phyloP scores from a whole-genome alignment of 495 filamentous ascomycete species.

The Penicillium odoratum region DNA sequence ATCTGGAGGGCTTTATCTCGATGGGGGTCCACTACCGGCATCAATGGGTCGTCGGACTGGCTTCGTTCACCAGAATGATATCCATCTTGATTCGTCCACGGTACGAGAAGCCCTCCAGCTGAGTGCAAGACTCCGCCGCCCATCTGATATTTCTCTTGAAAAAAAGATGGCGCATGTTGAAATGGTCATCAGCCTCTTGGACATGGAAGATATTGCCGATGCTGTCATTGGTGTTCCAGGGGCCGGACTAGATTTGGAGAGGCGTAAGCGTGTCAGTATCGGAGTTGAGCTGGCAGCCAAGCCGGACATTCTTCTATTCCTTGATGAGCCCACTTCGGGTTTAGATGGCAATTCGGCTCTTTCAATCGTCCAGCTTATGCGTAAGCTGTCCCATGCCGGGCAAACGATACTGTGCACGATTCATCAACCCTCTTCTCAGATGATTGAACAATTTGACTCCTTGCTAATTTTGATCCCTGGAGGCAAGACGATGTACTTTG shows the following conservation, averaged over 20 bases:
- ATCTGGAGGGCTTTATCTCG: conserved; percentile 29
- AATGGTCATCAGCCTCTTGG: conserved; percentile 50
- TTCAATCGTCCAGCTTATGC: conserved; percentile 64
- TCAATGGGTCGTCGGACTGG: conserved; percentile 58
- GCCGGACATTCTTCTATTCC: conserved; percentile 59
- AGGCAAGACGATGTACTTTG: conserved; percentile 57
- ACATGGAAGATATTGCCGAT: conserved; percentile 45
- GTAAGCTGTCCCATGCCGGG: conserved; percentile 58
- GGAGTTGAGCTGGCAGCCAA: conserved; percentile 76
- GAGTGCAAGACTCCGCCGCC: conserved; percentile 81
- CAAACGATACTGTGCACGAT: conserved; percentile 66
- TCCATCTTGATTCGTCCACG: conserved; percentile 79
- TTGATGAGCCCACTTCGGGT: conserved; percentile 67
- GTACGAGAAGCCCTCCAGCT: conserved; percentile 82
- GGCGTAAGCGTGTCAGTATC: conserved; percentile 37
- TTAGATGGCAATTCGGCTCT: conserved; percentile 68
- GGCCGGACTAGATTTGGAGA: conserved; percentile 65
- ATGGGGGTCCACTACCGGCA: conserved; percentile 28
- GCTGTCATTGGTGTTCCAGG: conserved; percentile 45
- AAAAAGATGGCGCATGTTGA: conserved; percentile 53
- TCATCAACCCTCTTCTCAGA: conserved; percentile 49
- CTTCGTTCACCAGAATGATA: conserved; percentile 92
- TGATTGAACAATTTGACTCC: conserved; percentile 58
- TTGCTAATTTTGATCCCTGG: conserved; percentile 51
- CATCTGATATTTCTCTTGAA: conserved; percentile 38